Base-by-base conservation (phyloP, 768 basidiomycete genomes). In the Lyophyllum semitale region DNA sequence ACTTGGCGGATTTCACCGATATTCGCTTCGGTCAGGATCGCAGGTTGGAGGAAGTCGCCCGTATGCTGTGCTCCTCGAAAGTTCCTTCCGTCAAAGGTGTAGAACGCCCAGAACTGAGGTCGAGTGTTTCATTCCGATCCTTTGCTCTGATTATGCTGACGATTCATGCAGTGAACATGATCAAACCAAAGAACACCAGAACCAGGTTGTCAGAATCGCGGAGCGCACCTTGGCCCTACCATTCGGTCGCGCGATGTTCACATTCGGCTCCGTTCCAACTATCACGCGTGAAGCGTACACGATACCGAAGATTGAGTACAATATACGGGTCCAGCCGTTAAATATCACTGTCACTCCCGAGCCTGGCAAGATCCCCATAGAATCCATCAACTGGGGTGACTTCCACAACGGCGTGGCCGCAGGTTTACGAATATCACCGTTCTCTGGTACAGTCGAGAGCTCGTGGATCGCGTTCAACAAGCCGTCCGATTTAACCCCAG, bases 401-500 rank as follows among this genome's bases (percentile, higher is more conserved):
- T 99, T 99, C 71, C 95, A 98, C 71, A 95, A 96, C 59, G 97
- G 97, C 9, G 96, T 97, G 0, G 93, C 94, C 8, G 91, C 93
- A 4, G 97, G 89, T 2, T 71, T 99, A 41, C 86, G 92, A 7
- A 85, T 98, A 47, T 85, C 89, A 0, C 85, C 91, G 0, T 80
- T 83, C n/a, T 82, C 88, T 8, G 71, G 76, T 45, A 85, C 84
- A 9, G 82, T 98, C 40, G 93, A 97, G 67, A 92, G 91, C 63
- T 93, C 94, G 0, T 98, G 95, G 93, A 94, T 97, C 50, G 87
- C 89, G 13, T 98, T 95, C 79, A 96, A 98, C 71, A 92, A 91
- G 63, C 96, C 97, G 0, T 80, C 85, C 0, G 91, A 95, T 42
- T 80, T 95, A 50, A 95, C 91, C 4, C 86, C 95, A 0, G 88